Conservation (phyloP, 495 filamentous ascomycete species). For the Xylaria longipes region DNA sequence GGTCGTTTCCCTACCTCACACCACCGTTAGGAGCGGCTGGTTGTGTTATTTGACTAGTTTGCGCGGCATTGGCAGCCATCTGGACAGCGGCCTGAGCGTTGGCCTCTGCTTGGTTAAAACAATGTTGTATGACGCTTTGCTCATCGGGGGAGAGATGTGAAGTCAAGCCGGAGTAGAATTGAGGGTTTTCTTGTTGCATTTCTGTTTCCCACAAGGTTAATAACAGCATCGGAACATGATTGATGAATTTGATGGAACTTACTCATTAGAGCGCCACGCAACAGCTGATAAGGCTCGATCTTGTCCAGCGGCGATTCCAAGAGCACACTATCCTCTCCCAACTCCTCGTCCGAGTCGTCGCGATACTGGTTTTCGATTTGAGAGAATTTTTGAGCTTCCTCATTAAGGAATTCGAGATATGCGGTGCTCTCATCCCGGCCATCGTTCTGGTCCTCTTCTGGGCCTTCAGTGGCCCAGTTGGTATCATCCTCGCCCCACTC, state of each 20-base stretch:
- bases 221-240: background rate
- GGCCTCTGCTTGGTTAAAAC: slow-evolving; percentile 78
- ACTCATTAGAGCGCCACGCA: slow-evolving; percentile 83
- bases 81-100: slow-evolving; percentile 48
- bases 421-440: slow-evolving; percentile 87
- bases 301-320: slow-evolving; percentile 94
- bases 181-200: slow-evolving; percentile 88
- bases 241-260: slow-evolving; percentile 47
- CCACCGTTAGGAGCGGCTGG: slow-evolving; percentile 35
- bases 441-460: slow-evolving; percentile 65
- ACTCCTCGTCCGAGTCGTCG: slow-evolving; percentile 79
- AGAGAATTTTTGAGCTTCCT: slow-evolving; percentile 88
- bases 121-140: slow-evolving; percentile 77
- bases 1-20: slow-evolving; percentile 35
- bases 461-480: slow-evolving; percentile 55
- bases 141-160: slow-evolving; percentile 80
- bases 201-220: slow-evolving; percentile 57
- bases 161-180: slow-evolving; percentile 82
- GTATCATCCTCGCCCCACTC: slow-evolving; percentile 77
- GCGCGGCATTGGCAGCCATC: slow-evolving; percentile 34
- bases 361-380: slow-evolving; percentile 51
- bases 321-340: slow-evolving; percentile 88
- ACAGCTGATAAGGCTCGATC: slow-evolving; percentile 89
- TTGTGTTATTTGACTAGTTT: slow-evolving; percentile 33
- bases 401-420: slow-evolving; percentile 93